Base-by-base conservation (phyloP, 257 asterid species). In the Primulina tabacum region DNA sequence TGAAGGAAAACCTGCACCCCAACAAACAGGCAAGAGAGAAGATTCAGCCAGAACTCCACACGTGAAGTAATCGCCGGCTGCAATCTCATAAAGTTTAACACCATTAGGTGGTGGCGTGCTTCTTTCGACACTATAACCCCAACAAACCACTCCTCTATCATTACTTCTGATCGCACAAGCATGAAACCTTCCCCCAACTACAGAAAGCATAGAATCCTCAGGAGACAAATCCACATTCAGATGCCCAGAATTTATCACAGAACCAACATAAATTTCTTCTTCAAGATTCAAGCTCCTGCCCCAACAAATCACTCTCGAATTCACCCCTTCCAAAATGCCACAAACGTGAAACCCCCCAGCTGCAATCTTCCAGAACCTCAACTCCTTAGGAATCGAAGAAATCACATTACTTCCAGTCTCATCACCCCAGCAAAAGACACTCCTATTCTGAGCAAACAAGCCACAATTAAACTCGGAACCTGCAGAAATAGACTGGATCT, bases 331-430 rank as follows among this genome's bases (percentile, higher is more conserved):
- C 40, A 85, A 37, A 73, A 89, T 90, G 77, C 98, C 98, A 77
- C 98, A 92, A 26, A 92, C 92, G 74, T 92, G 98, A 80, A 75
- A 86, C 6, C 97, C 98, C n/a, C 98, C 98, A 0, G 98, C 95
- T 20, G 92, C 89, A 64, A 92, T 88, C 74, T 80, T 88, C 69
- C 72, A 64, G 65, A 92, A 92, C 77, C 71, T 84, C 72, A 71
- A 32, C 50, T 68, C 82, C n/a, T 64, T 81, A 0, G 98, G 98
- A 6, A 85, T 80, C 55, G 81, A 59, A 6, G 78, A 85, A 52
- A 85, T 83, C 32, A 89, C 90, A 59, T 82, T 81, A 62, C 89
- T 86, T 20, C 91, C 85, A 9, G 78, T 84, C 67, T 88, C 87
- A 62, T 92, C 98, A 3, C 98, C 98, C 98, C 98, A 92, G 72